Evolutionary conservation across 2,329 filamentous ascomycete genomes (phyloP), one percentile per base, ranked within the genome.

Genomic region (Ramularia collo-cygni): DNA sequence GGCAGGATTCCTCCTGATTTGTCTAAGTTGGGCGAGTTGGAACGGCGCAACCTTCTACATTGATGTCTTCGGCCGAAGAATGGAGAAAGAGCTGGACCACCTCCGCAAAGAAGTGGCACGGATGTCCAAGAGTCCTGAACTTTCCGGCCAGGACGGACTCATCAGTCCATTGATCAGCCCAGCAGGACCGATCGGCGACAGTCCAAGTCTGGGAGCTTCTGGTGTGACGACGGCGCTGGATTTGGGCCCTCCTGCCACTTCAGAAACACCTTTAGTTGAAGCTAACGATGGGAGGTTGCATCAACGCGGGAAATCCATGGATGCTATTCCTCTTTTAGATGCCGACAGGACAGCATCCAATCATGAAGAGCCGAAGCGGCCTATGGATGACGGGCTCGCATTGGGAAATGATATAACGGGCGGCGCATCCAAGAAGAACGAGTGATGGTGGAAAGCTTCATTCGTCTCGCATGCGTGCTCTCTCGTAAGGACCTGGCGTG

Each of bases 11-110:
- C 71, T 98, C 32, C 71, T 82, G 39, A 67, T 77, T 2, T 80
- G 98, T n/a, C 96, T 98, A 58, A 73, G 79, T 30, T 95, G 89
- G 88, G 93, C 86, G 53, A 83, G 95, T 40, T 93, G 95, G 69
- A 98, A 98, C 54, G 92, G 92, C 21, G 87, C 92, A 13, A 96
- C 89, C 1, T 98, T 85, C 64, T 98, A 98, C 65, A 96, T 98
- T 57, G 92, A 98, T 55, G 86, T 96, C 2, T 98, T 96, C 61
- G 92, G 93, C 38, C 94, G 85, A 56, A 79, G 89, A 2, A 96
- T 98, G 71, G 87, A 98, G 69, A 95, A 90, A 59, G 92, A 98
- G 63, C 72, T 98, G 9, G 89, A 98, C 60, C 76, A 82, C 37
- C 76, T 98, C 67, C 89, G 84, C 65, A 78, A 78, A 40, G 92